Evolutionary conservation across 495 filamentous ascomycete genomes (phyloP), one percentile per base, ranked within the genome.

Genomic region (Aspergillus avenaceus): DNA sequence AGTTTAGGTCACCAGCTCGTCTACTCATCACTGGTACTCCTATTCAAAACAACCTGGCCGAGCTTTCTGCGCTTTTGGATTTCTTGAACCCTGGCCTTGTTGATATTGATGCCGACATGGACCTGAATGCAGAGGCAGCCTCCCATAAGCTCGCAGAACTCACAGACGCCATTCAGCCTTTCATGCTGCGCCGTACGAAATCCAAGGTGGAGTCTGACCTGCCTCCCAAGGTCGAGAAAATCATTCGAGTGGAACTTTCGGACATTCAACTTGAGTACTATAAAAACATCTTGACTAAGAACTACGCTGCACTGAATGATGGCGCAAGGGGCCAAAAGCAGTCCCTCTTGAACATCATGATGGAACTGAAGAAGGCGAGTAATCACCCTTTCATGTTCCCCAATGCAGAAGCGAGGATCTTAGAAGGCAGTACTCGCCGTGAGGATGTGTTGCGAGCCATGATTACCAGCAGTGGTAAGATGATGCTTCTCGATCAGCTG

Each of bases 361-460:
- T 99, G 92, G 95, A 99, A 64, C 66, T 99, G 58, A 97, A 97
- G 75, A 99, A 99, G 67, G 90, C 91, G 55, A 96, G 91, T 76
- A 97, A 97, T 54, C 93, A 99, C 61, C 91, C 93, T 5, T 96
- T 95, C 71, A 95, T 97, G 86, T 96, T 99, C 56, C 85, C 87
- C 3, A 89, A 87, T 48, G 93, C 90, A 19, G 93, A 97, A 65
- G 88, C 92, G 26, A 87, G 84, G 32, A 86, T 96, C 41, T 68
- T 97, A 28, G 83, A 79, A 49, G 87, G 84, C 8, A 86, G 83
- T 61, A 76, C 77, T 22, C 81, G 86, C 9, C 86, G 89, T 13
- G 91, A 97, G 60, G 93, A 97, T 63, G 81, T 88, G 40, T 78
- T 97, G 56, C 87, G 92, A 61, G 86, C 84, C 34, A 80, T 97